Evolutionary conservation across 257 asterid species (phyloP).

Genomic region (Vinca minor): DNA sequence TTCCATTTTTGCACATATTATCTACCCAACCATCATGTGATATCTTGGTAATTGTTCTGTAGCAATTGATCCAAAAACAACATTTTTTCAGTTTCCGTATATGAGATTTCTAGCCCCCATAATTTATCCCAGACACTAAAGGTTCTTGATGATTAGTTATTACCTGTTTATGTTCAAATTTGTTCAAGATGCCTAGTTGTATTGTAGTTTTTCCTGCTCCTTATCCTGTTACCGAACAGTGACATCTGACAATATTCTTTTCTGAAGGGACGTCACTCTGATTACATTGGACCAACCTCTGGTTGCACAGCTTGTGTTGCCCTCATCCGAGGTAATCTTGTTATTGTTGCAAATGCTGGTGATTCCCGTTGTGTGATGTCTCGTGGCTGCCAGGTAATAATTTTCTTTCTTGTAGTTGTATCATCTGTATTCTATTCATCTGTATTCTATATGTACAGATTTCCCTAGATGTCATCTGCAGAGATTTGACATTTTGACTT

Average conservation of each 20-base stretch:
- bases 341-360: slow-evolving; percentile 89
- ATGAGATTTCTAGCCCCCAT: not conserved
- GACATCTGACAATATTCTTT: slow-evolving; percentile 12
- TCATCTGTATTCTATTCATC: slow-evolving; percentile 1
- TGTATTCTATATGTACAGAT: no score
- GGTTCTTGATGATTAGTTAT: not conserved
- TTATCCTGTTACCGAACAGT: slow-evolving; percentile 8
- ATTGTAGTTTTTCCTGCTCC: not conserved
- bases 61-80: not conserved
- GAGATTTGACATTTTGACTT: not conserved
- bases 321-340: slow-evolving; percentile 42
- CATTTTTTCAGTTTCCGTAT: not conserved
- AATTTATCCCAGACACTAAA: not conserved
- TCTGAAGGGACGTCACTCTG: slow-evolving; percentile 50
- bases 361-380: slow-evolving; percentile 89
- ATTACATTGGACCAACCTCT: slow-evolving; percentile 62
- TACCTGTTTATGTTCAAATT: not conserved
- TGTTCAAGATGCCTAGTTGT: not conserved
- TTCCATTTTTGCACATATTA: no score
- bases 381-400: slow-evolving; percentile 63
- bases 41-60: not conserved
- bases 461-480: not conserved
- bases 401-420: slow-evolving; percentile 1
- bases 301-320: slow-evolving; percentile 94
- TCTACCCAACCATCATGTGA: no score